These are phyloP conservation scores for Aspergillus diversus DNA, from an alignment of 495 filamentous ascomycete genomes.

Conservation along the genomic window DNA sequence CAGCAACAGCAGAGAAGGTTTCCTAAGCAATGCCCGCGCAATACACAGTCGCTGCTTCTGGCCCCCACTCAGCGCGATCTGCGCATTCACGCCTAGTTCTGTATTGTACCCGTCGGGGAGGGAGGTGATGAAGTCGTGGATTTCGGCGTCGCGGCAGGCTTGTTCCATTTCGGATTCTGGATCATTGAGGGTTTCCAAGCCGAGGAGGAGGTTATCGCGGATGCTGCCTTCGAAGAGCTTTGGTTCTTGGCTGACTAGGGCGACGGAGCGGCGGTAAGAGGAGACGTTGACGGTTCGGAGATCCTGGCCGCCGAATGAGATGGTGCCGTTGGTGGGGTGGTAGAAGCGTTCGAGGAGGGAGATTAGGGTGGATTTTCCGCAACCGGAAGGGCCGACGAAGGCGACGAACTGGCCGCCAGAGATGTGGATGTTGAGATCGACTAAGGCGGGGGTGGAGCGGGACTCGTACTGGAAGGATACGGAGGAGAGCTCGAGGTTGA, in stretches of 20 bases:
- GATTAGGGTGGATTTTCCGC: slow-evolving; percentile 72
- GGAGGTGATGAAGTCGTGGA: slow-evolving; percentile 60
- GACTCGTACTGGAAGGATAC: slow-evolving; percentile 64
- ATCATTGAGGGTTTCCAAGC: slow-evolving; percentile 46
- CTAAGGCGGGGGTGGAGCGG: slow-evolving; percentile 55
- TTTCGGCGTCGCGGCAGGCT: slow-evolving; percentile 58
- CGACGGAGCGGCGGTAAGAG: slow-evolving; percentile 54
- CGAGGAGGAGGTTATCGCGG: slow-evolving; percentile 62
- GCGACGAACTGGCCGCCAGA: slow-evolving; percentile 67
- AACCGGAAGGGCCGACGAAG: slow-evolving; percentile 72
- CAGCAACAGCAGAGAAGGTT: slow-evolving; percentile 65
- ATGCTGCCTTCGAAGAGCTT: slow-evolving; percentile 66
- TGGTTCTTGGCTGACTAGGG: slow-evolving; percentile 67
- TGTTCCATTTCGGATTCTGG: slow-evolving; percentile 54
- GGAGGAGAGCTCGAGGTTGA: slow-evolving; percentile 44
- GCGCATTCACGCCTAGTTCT: slow-evolving; percentile 35
- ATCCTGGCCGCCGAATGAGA: slow-evolving; percentile 55
- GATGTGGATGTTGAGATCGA: slow-evolving; percentile 46
- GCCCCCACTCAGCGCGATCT: slow-evolving; percentile 66
- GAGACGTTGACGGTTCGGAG: slow-evolving; percentile 46
- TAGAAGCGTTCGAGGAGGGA: slow-evolving; percentile 69
- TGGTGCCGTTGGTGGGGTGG: slow-evolving; percentile 52
- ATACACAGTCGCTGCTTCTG: slow-evolving; percentile 73
- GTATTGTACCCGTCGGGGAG: slow-evolving; percentile 49
- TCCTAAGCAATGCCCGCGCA: slow-evolving; percentile 67